Evolutionary conservation across 495 filamentous ascomycete genomes (phyloP), one percentile per base, ranked within the genome.

Genomic region (Podospora didyma): DNA sequence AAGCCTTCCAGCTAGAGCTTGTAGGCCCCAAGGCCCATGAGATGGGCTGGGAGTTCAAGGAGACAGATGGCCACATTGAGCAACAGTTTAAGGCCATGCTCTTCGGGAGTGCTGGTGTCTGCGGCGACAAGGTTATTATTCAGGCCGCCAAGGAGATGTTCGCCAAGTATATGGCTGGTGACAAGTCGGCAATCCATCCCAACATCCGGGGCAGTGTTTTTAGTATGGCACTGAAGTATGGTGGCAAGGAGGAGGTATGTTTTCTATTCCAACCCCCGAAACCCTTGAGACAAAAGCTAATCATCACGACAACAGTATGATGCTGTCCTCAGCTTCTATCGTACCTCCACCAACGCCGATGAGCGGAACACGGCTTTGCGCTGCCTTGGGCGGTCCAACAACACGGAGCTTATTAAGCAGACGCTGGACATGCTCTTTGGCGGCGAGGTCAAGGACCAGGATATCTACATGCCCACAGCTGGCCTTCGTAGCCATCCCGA

Each of bases 311-410:
- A 2, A 31, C 51, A 88, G 86, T 90, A 89, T 74, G 83, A 97
- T 52, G 79, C 81, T 23, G 77, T 98, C 34, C 72, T 94, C 45
- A 78, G 93, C 69, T 89, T 89, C 55, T 96, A 90, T 79, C 86
- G 82, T 58, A 83, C 81, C n/a, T 91, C 89, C n/a, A 83, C 79
- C 49, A 96, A 89, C 69, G 88, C 86, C 48, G 93, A 97, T 66
- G 93, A 97, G 79, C 89, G 92, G 72, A 96, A 95, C 66, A 94
- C 91, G n/a, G 92, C 93, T 0, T 82, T 98, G 34, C 89, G 94
- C 60, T 84, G 83, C 57, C 80, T 98, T 9, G 92, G 94, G 47
- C 83, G 90, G 50, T 84, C 90, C 28, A 86, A 88, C 60, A 76
- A 86, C 45, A 84, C 89, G 14, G 81, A 85, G 49, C 84, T 97